Evolutionary conservation across 148 eudicot species (phyloP), one percentile per base, ranked within the genome.

Genomic region (Rhododendron molle): DNA sequence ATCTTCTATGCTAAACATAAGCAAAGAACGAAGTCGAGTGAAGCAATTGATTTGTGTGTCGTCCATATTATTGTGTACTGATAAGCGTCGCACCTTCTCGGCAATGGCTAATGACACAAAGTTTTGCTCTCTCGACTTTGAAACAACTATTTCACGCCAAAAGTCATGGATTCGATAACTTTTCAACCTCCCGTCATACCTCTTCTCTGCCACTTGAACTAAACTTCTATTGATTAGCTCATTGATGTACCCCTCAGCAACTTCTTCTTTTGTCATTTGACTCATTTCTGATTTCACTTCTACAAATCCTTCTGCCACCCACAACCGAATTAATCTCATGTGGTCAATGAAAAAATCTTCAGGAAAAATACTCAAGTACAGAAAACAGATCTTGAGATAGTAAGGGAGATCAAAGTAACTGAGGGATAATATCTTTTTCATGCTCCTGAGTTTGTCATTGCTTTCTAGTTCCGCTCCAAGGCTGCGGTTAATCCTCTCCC

Each of bases 351-450:
- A 3, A 3, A 47, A n/a, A 54, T 80, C 76, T 34, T 84, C 81
- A 3, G 86, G 84, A 62, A 79, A 86, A 62, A 83, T 73, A 34
- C 23, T 73, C 23, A 73, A 73, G 21, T 73, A 73, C n/a, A 73
- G 49, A 73, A 73, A 34, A 73, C 36, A 69, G 2, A 28, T 12
- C 74, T 69, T 69, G 74, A 69, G 74, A 69, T 69, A 69, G 74
- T 10, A 32, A 7, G 21, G 78, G 4, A 73, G 34, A 34, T 73
- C 78, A 73, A 30, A 16, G 40, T 73, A 73, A 34, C 44, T 73
- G 44, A 73, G 44, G 5, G 40, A 73, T 44, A 73, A 36, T 73
- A 34, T 32, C 18, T 5, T 13, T 0, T 44, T 46, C 49, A 44
- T 7, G 49, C 49, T 46, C 49, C 1, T 0, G 80, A 76, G 52